Base-by-base conservation (phyloP, 306 rosid genomes). In the Spatholobus suberectus region DNA sequence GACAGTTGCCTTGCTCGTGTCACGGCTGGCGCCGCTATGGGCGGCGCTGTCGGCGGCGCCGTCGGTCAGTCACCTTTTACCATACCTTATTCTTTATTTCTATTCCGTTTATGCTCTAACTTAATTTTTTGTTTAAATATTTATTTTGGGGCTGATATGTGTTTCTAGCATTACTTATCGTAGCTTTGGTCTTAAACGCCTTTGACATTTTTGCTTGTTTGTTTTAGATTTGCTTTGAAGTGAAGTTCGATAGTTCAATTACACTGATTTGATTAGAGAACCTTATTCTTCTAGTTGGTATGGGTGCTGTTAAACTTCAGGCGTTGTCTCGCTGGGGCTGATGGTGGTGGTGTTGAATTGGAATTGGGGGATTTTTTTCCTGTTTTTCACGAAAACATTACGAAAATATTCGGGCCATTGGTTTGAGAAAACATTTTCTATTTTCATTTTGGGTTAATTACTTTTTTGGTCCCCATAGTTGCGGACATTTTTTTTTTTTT, bases 1-100 rank as follows among this genome's bases (percentile, higher is more conserved):
- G 97, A 93, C 77, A 87, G 92, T 81, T 93, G 97, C 65, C 81
- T 93, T 77, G 82, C 91, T 76, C 91, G 93, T 54, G 89, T 91
- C 55, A 84, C 88, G 11, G 91, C 94, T 65, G 95, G 95, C 26
- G 90, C 84, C n/a, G 94, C 91, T 12, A 83, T 91, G 40, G 97
- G 97, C 24, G 95, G 91, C 6, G 97, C 95, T 6, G 86, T 91
- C 0, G 95, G 97, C 8, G 93, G 94, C 37, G 97, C 93, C 23
- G 92, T 93, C 7, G 97, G 97, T 92, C 68, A 66, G 74, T 67
- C 70, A 12, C 20, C 68, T 27, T 49, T 14, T 40, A 27, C 44
- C 1, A 23, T 21, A 14, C 34, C 17, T 20, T 24, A 12, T 49
- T 4, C 12, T 57, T 46, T 5, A 29, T 69, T 1, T 57, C 17